Conservation (phyloP, 148 eudicot genomes). For the Arbutus unedo region DNA sequence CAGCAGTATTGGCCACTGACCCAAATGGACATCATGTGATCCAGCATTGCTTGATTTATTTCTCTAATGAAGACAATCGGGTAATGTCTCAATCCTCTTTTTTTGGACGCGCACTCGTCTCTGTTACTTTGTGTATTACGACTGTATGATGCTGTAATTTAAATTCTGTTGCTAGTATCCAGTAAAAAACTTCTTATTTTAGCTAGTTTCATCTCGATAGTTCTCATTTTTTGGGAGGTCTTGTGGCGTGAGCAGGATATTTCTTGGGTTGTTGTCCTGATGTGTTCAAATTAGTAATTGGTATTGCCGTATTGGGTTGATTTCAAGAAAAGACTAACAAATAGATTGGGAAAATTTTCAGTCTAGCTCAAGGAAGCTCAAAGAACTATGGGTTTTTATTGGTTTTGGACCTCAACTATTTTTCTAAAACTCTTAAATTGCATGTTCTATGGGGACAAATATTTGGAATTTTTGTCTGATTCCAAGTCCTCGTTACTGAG, state of each 20-base stretch:
- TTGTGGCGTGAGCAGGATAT: neutral
- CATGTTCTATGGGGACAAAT: neutral
- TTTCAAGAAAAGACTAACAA: neutral
- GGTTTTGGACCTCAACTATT: neutral
- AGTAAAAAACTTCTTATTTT: neutral
- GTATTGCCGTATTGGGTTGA: neutral
- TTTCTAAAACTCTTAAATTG: neutral
- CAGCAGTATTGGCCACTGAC: conserved; percentile 32
- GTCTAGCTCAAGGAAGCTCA: neutral
- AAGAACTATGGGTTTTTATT: neutral
- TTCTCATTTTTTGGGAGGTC: conserved; percentile 1
- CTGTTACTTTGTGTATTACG: neutral
- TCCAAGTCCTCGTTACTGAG: neutral
- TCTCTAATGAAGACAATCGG: conserved; percentile 32
- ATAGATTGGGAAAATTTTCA: neutral
- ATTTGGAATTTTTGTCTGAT: neutral
- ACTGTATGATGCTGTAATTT: neutral
- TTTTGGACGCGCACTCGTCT: neutral
- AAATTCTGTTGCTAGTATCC: neutral
- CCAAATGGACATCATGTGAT: conserved; percentile 44
- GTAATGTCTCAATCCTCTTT: conserved; percentile 20
- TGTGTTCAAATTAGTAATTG: neutral
- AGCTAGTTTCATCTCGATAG: neutral
- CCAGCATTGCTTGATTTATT: conserved; percentile 34
- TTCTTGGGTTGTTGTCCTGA: neutral